Percentiles rank a stretch among this genome's conserved stretches.
phyloP scores from a whole-genome alignment of 2,329 filamentous ascomycete species.

The Ramichloridium luteum region DNA sequence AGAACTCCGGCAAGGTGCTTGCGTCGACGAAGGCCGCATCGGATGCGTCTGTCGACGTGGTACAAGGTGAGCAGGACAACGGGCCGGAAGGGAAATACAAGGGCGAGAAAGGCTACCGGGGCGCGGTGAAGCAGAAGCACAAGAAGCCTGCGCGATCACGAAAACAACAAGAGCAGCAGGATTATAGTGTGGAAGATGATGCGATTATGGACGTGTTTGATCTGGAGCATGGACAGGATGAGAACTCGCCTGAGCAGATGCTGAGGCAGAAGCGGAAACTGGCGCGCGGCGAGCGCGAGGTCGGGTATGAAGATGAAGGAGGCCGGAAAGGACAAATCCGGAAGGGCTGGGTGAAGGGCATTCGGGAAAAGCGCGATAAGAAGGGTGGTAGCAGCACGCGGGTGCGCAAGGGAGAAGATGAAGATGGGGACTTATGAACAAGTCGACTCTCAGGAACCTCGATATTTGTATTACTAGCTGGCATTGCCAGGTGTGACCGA shows the following conservation, averaged over 20 bases:
- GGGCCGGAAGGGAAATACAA: constrained; percentile 3
- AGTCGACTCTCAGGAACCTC: background rate
- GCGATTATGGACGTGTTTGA: constrained; percentile 15
- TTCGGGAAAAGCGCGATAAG: constrained; percentile 27
- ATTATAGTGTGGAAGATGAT: constrained; percentile 2
- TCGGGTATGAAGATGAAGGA: constrained; percentile 20
- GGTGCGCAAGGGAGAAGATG: constrained; percentile 1
- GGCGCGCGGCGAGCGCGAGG: constrained; percentile 9
- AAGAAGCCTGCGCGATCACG: too few relatives aligned
- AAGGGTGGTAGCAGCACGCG: constrained; percentile 20
- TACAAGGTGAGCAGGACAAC: constrained; percentile 5
- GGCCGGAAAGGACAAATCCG: constrained; percentile 21
- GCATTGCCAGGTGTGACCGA: too few relatives aligned
- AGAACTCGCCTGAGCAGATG: too few relatives aligned
- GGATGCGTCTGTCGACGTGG: background rate
- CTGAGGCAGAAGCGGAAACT: too few relatives aligned
- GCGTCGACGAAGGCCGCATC: constrained; percentile 6
- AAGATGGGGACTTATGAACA: background rate
- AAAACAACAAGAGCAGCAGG: too few relatives aligned
- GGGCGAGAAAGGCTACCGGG: constrained; percentile 1
- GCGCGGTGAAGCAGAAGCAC: constrained; percentile 2
- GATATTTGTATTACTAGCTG: too few relatives aligned
- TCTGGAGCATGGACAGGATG: constrained; percentile 5
- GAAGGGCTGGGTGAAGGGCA: constrained; percentile 23
- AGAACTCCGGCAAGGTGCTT: constrained; percentile 11